Base-by-base conservation (phyloP, 1,284 basidiomycete species). In the Farysia itapuensis region DNA sequence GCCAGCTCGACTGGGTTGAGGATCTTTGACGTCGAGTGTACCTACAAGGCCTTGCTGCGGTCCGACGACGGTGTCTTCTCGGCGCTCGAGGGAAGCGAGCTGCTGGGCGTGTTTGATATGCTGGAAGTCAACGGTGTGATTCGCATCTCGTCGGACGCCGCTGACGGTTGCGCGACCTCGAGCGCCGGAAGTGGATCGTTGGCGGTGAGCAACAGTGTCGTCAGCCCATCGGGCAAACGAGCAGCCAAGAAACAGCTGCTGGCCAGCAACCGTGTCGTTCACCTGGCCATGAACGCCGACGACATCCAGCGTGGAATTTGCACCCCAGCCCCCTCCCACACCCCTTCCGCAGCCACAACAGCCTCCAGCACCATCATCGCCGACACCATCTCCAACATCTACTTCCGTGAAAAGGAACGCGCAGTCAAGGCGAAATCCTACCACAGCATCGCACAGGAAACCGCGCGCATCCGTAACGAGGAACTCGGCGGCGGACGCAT, bases 91-190 rank as follows among this genome's bases (percentile, higher is more conserved):
- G 42, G 35, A 16, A 69, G 67, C 5, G 74, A 76, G 44, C 43
- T 74, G 22, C 48, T 76, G 9, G 70, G 70, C 20, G 70, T 76
- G 7, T 56, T 75, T 19, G 71, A 75, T 30, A 50, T 60, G 38
- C 56, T 76, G 25, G 72, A 74, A 36, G 70, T 71, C 15, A 68
- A 75, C 35, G 70, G 69, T 14, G 47, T 75, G 18, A 35, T 74
- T 2, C 52, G 51, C 6, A 52, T 73, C 33, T 47, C 50, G 13
- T 35, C 47, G 15, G 65, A 66, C 18, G 46, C 45, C 16, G 67
- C 50, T 2, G 34, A 37, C 3, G 43, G 41, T 21, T 45, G 30
- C 28, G 16, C 35, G 13, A 15, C 32, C 4, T 13, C 33, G 26
- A 19, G 25, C 4, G 20, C 16, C 18, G n/a, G n/a, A n/a, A 5